These are phyloP conservation scores for Cordyceps pruinosa DNA, from an alignment of 2,329 filamentous ascomycete genomes.

Conservation along the genomic window DNA sequence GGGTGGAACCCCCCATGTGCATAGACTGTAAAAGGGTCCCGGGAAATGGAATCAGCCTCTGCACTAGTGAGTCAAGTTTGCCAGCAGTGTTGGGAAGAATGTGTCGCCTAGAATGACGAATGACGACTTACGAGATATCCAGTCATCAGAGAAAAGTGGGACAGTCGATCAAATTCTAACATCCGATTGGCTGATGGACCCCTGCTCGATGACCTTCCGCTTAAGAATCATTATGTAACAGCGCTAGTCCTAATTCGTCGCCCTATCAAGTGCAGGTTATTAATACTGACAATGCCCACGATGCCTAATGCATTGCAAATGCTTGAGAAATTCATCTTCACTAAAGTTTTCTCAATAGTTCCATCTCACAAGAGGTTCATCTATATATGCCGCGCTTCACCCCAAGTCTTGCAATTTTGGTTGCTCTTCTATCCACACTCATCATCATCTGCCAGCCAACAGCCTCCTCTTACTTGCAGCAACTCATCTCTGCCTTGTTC, in stretches of 20 bases:
- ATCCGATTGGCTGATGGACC: neutral
- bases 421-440: constrained; percentile 32
- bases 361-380: neutral
- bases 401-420: constrained; percentile 28
- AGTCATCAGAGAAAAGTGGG: constrained; percentile 2
- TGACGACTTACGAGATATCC: constrained; percentile 1
- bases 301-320: constrained; percentile 16
- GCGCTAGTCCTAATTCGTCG: constrained; percentile 2
- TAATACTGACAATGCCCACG: neutral
- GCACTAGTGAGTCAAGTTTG: no score
- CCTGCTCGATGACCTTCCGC: neutral
- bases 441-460: constrained; percentile 23
- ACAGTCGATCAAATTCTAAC: no score
- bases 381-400: constrained; percentile 35
- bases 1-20: no score
- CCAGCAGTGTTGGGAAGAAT: no score
- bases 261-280: neutral
- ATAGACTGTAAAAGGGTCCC: no score
- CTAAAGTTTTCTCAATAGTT: constrained; percentile 14
- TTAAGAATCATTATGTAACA: constrained; percentile 13
- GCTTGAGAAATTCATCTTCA: constrained; percentile 12
- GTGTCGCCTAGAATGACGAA: no score
- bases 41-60: no score
- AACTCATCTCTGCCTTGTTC: constrained; percentile 16
- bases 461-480: constrained; percentile 19